These are phyloP conservation scores for Hemileia vastatrix DNA, from an alignment of 1,284 basidiomycete genomes.

Conservation along the genomic window DNA sequence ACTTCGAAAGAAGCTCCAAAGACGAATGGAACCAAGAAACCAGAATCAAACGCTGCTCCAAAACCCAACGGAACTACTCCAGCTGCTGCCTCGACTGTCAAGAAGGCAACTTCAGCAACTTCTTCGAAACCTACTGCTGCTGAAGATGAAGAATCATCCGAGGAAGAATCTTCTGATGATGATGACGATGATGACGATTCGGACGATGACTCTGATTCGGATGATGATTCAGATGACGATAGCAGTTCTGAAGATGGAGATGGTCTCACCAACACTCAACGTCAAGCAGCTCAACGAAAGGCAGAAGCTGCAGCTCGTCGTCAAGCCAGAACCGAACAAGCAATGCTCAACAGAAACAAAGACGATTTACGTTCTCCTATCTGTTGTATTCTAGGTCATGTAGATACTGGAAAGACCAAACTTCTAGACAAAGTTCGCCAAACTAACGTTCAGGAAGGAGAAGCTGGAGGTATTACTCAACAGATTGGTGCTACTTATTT, in stretches of 20 bases:
- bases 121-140: constrained; percentile 1
- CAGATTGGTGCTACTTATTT: constrained; percentile 45
- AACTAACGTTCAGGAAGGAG: constrained; percentile 44
- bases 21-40: constrained; percentile 4
- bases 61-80: not conserved
- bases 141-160: no score
- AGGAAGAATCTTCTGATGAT: constrained; percentile 27
- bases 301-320: constrained; percentile 29
- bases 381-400: constrained; percentile 44
- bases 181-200: constrained; percentile 29
- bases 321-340: constrained; percentile 36
- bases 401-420: constrained; percentile 45
- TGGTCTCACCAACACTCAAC: constrained; percentile 34
- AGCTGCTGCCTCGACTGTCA: constrained; percentile 26
- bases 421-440: constrained; percentile 44
- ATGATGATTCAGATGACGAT: constrained; percentile 33
- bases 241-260: no score
- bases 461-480: constrained; percentile 44
- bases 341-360: constrained; percentile 34
- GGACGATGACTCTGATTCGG: no score
- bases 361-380: constrained; percentile 42
- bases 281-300: constrained; percentile 34
- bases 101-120: constrained; percentile 7
- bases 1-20: constrained; percentile 1
- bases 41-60: not conserved